Conservation (phyloP, 192 early-diverging fungal species). For the Allomyces macrogynus region DNA sequence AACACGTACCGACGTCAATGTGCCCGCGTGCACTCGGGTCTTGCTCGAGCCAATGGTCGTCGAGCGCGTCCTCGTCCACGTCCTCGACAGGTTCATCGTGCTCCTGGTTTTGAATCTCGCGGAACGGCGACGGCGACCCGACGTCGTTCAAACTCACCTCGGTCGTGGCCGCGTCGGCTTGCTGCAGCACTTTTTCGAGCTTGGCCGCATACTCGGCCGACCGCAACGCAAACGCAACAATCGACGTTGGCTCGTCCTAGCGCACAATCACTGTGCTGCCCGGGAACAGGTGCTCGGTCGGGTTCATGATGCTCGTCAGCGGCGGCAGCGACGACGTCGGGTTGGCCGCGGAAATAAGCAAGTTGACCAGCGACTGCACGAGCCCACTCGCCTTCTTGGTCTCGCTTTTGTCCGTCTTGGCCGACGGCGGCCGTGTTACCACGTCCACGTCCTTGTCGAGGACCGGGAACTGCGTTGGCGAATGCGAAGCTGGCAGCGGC, state of each 20-base stretch:
- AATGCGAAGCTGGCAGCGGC: too few species aligned
- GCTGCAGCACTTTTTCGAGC: constrained; percentile 5
- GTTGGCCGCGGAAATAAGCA: neutral
- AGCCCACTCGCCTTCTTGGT: neutral
- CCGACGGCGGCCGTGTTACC: too few species aligned
- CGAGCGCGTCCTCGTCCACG: constrained; percentile 1
- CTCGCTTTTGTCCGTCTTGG: too few species aligned
- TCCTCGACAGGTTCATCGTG: neutral
- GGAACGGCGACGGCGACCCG: constrained; percentile 19
- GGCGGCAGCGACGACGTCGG: constrained; percentile 1
- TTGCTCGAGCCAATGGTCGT: neutral
- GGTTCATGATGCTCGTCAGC: constrained; percentile 1
- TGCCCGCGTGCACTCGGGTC: neutral
- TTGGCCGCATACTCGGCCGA: constrained; percentile 9
- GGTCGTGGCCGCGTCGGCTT: constrained; percentile 11
- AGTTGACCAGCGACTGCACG: neutral
- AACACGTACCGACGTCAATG: neutral
- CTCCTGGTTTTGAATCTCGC: neutral
- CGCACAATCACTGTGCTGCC: constrained; percentile 70
- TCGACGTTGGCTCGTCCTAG: constrained; percentile 81
- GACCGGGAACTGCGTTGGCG: too few species aligned
- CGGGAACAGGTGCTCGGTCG: constrained; percentile 71
- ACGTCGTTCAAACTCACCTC: constrained; percentile 36
- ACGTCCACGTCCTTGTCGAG: too few species aligned
- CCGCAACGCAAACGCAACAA: constrained; percentile 73